These are phyloP conservation scores for Globisporangium nagaii DNA, from an alignment of 352 stramenopile species.

Conservation along the genomic window DNA sequence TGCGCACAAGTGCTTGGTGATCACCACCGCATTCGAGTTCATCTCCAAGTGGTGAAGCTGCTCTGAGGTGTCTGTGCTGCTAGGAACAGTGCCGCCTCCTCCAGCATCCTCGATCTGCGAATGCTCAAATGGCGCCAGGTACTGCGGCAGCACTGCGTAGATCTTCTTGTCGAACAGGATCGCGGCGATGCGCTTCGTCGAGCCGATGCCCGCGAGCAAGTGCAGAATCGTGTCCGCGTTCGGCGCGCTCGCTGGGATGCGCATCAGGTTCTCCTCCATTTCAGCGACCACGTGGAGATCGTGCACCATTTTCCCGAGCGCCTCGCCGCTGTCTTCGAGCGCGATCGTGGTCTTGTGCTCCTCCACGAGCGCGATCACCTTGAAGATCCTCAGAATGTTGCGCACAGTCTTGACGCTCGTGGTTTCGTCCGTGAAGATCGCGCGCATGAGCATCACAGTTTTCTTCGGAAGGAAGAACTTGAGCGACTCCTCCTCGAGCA, in stretches of 20 bases:
- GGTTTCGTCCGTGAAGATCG: conserved; percentile 39
- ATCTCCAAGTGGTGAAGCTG: conserved; percentile 8
- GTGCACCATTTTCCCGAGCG: conserved; percentile 37
- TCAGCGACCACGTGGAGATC: conserved; percentile 28
- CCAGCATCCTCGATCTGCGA: neutral
- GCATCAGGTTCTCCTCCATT: conserved; percentile 16
- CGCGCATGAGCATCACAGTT: conserved; percentile 52
- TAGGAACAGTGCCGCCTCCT: no score
- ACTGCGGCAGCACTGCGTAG: conserved; percentile 32
- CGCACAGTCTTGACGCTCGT: conserved; percentile 49
- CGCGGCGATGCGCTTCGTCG: conserved; percentile 34
- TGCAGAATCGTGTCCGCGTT: conserved; percentile 42
- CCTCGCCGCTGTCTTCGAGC: conserved; percentile 61
- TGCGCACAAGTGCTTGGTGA: conserved; percentile 26
- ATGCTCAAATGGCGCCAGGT: conserved; percentile 20
- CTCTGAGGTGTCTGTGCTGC: neutral
- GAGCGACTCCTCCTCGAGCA: conserved; percentile 69
- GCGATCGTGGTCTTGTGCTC: conserved; percentile 74
- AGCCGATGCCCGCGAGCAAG: conserved; percentile 32
- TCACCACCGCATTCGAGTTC: conserved; percentile 13
- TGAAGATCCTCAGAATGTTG: conserved; percentile 61
- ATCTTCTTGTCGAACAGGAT: conserved; percentile 59
- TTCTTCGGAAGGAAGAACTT: conserved; percentile 83
- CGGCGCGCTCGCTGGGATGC: conserved; percentile 14
- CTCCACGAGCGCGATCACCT: conserved; percentile 49